Percentiles rank a stretch among this genome's conserved stretches.
These are phyloP conservation scores for Myxozyma melibiosi DNA, from an alignment of 805 yeast species.

Conservation along the genomic window DNA sequence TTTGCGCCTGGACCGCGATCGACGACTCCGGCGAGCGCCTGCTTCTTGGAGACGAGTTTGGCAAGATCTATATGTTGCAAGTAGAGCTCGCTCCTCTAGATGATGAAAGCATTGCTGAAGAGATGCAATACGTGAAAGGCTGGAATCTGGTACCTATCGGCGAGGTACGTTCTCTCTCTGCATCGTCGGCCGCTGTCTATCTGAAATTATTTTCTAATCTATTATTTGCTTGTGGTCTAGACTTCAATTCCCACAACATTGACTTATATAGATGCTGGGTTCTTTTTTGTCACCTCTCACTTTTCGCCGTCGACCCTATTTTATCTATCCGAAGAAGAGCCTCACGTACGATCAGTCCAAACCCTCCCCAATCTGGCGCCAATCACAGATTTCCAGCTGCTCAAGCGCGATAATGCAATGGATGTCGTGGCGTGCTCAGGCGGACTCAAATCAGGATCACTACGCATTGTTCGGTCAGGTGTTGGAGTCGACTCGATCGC, in stretches of 20 bases:
- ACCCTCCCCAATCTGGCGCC: constrained; percentile 33
- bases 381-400: constrained; percentile 32
- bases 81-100: too few species aligned
- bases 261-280: constrained; percentile 28
- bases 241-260: constrained; percentile 32
- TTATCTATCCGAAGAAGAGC: constrained; percentile 17
- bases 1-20: constrained; percentile 30
- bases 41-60: constrained; percentile 32
- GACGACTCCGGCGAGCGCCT: constrained; percentile 27
- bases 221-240: too few species aligned
- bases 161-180: constrained; percentile 9
- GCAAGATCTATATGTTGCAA: constrained; percentile 26
- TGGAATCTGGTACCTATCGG: constrained; percentile 23
- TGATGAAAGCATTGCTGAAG: too few species aligned
- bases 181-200: too few species aligned
- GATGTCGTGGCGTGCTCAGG: constrained; percentile 34
- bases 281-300: constrained; percentile 34
- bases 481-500: constrained; percentile 28
- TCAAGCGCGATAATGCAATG: constrained; percentile 16
- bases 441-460: constrained; percentile 33
- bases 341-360: constrained; percentile 27
- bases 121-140: too few species aligned
- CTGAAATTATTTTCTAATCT: too few species aligned
- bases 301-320: constrained; percentile 32
- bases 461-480: constrained; percentile 29